phyloP scores from a whole-genome alignment of 2,329 filamentous ascomycete species.

The Gaeumannomyces tritici region DNA sequence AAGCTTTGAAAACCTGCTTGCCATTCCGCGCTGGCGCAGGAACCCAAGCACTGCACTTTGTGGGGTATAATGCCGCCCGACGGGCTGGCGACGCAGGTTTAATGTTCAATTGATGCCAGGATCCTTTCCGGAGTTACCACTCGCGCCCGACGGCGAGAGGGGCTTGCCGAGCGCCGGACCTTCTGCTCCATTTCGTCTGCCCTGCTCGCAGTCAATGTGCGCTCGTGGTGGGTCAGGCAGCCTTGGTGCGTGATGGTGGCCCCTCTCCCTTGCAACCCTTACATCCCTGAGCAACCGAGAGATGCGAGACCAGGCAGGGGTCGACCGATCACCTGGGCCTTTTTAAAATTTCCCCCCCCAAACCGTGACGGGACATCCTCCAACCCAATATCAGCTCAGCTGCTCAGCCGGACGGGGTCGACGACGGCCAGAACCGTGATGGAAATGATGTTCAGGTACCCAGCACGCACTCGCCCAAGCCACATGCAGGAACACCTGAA shows the following conservation, averaged over 20 bases:
- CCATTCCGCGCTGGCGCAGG: too few species aligned
- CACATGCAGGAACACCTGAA: not conserved
- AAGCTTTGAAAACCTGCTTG: not conserved
- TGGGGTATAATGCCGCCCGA: not conserved
- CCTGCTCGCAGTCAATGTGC: not conserved
- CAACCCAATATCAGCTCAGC: not conserved
- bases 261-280: not conserved
- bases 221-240: not conserved
- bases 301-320: not conserved
- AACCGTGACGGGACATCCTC: not conserved
- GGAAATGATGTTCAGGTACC: not conserved
- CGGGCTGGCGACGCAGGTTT: not conserved
- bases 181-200: not conserved
- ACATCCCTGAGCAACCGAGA: not conserved
- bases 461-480: not conserved
- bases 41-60: not conserved
- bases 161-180: not conserved
- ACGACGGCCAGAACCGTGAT: not conserved
- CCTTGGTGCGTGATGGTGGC: not conserved
- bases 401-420: not conserved
- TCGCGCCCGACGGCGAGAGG: not conserved
- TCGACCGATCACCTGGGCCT: not conserved
- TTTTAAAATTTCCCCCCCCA: not conserved
- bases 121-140: not conserved
- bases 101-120: not conserved